Base-by-base conservation (phyloP, 129 eudicot genomes). In the Silybum marianum region DNA sequence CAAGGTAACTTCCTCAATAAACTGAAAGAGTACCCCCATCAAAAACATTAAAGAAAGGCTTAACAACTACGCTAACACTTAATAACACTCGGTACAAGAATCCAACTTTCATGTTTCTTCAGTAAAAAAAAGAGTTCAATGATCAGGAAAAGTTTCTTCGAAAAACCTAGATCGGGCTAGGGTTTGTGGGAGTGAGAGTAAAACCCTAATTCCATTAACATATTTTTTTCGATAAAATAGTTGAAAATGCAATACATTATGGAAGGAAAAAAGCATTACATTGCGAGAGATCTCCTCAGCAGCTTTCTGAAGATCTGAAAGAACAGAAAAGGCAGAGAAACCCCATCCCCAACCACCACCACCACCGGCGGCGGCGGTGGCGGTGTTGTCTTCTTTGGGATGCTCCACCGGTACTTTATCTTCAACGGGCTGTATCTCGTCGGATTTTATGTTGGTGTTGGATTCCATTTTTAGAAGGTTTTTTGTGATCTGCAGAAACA, bases 251-350 rank as follows among this genome's bases (percentile, higher is more conserved):
- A 80, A 62, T 39, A 19, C 40, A 63, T 44, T 36, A 46, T 19
- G 16, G 21, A 36, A 2, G 16, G 40, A 74, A 23, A 65, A 12
- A 21, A 80, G 72, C 74, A 81, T 68, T 88, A 92, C 98, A 92
- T 90, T 94, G 91, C 98, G 94, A 36, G 98, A 92, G 91, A 94
- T 92, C 92, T 94, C 98, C 78, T 94, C 97, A 79, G 98, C 98
- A 19, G 96, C 98, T 77, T 92, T 94, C 74, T 94, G 98, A 73
- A 94, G 97, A 94, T 94, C 98, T 38, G 98, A 87, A 2, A 94
- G 80, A 82, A 90, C 93, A 19, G 97, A 92, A 23, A 90, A 72
- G 14, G 97, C 86, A 44, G 98, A 92, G 81, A 94, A 92, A 5
- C 97, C 93, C 98, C 98, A 94, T 40, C 98, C 98, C 90, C 92